Evolutionary conservation across 768 basidiomycete species (phyloP), one percentile per base, ranked within the genome.

Genomic region (Aureoboletus auriporus): DNA sequence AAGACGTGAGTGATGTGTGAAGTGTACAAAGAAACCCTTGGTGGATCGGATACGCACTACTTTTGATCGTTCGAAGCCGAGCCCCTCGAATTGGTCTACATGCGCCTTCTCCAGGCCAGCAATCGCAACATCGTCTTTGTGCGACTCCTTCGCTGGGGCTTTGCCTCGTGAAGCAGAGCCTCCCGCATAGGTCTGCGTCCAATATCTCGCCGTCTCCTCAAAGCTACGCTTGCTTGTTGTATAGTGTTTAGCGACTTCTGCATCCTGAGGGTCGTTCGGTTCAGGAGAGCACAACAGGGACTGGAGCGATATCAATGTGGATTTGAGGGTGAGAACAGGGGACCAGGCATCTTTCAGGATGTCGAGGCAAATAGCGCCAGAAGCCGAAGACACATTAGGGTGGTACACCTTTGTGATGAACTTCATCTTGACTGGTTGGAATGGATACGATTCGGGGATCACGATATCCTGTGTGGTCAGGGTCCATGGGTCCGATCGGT

Each of bases 331-430:
- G 49, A 96, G 79, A 29, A 97, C 93, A 39, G 93, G 91, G 7
- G 86, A 89, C 91, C 91, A 94, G n/a, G 89, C 89, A 59, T 96
- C 93, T 63, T 86, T 81, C 29, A 68, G 74, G 65, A 84, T 88
- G 70, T 93, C 91, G 47, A 93, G 82, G 68, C 93, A 97, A 70
- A 97, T 97, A 39, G 91, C 93, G 42, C 94, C 94, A 3, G 89
- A 92, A 30, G 86, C 89, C 20, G 91, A 94, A 16, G 93, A 95
- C 35, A 98, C 77, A 62, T 98, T 98, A 4, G 94, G 94, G 65
- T 98, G 93, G 65, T 93, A 96, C 27, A 95, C 87, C 67, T 93
- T 93, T 33, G 94, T 98, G 52, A 95, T 83, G 70, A 98, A 97
- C 66, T 93, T 94, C 92, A 97, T 96, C 77, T 97, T 96, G 46